phyloP scores from a whole-genome alignment of 2,329 filamentous ascomycete species.

The Elsinoe arachidis region DNA sequence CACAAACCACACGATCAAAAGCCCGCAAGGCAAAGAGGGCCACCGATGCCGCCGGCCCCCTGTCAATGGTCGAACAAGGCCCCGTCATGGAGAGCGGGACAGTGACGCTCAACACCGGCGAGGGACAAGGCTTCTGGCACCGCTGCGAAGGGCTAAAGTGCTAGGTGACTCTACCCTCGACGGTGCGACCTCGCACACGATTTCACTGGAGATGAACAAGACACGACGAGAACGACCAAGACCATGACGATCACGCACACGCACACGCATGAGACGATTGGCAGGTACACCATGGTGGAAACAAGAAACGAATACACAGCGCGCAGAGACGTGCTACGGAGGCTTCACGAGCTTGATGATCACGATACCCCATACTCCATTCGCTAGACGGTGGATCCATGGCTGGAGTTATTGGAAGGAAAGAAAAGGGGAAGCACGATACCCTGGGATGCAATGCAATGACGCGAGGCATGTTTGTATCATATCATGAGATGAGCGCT shows the following conservation, averaged over 20 bases:
- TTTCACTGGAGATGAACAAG: neutral
- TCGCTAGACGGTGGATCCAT: neutral
- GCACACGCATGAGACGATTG: neutral
- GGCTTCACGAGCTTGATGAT: neutral
- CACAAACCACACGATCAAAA: neutral
- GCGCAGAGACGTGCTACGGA: neutral
- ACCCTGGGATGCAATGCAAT: neutral
- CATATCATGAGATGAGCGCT: conserved; percentile 1
- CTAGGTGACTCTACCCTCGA: neutral
- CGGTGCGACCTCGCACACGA: neutral
- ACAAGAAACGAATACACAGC: neutral
- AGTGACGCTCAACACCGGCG: conserved; percentile 10
- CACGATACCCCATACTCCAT: neutral
- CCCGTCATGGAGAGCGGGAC: conserved; percentile 6
- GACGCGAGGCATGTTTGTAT: neutral
- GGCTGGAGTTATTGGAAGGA: neutral
- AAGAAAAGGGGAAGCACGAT: neutral
- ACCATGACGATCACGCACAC: neutral
- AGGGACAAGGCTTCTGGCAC: conserved; percentile 11
- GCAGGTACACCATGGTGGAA: neutral
- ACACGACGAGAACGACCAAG: neutral
- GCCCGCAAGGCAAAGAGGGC: neutral
- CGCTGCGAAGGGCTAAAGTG: conserved; percentile 3
- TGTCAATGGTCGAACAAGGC: conserved; percentile 5
- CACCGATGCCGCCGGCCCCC: conserved; percentile 4